These are phyloP conservation scores for Kokia cookei DNA, from an alignment of 441 rosid genomes.

Conservation along the genomic window DNA sequence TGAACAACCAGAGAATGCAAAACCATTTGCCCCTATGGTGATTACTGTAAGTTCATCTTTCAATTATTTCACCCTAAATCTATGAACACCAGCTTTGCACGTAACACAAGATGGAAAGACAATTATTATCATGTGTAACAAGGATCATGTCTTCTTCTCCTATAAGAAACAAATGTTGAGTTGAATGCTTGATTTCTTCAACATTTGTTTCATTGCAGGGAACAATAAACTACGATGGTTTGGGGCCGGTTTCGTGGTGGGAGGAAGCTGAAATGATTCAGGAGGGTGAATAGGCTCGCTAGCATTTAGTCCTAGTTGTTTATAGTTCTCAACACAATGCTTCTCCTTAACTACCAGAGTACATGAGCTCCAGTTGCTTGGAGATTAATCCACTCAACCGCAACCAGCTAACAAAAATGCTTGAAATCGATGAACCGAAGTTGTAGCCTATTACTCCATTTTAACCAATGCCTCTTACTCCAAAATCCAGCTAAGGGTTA, in stretches of 20 bases:
- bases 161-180: background rate
- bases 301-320: background rate
- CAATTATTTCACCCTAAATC: background rate
- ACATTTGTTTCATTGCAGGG: conserved; percentile 37
- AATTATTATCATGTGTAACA: background rate
- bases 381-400: background rate
- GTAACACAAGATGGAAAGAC: background rate
- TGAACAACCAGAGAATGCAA: conserved; percentile 50
- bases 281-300: background rate
- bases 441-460: no score
- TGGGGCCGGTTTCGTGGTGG: conserved; percentile 88
- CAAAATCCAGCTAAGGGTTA: no score
- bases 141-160: background rate
- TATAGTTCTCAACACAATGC: background rate
- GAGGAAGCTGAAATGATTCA: conserved; percentile 15
- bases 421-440: no score
- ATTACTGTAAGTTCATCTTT: conserved; percentile 50
- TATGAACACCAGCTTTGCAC: background rate
- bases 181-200: background rate
- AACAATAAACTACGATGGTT: conserved; percentile 53
- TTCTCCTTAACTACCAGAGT: background rate
- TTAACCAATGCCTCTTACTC: no score
- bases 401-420: no score
- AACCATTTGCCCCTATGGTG: conserved; percentile 91
- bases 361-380: background rate